Base-by-base conservation (phyloP, 495 filamentous ascomycete species). In the Xylaria intraflava region DNA sequence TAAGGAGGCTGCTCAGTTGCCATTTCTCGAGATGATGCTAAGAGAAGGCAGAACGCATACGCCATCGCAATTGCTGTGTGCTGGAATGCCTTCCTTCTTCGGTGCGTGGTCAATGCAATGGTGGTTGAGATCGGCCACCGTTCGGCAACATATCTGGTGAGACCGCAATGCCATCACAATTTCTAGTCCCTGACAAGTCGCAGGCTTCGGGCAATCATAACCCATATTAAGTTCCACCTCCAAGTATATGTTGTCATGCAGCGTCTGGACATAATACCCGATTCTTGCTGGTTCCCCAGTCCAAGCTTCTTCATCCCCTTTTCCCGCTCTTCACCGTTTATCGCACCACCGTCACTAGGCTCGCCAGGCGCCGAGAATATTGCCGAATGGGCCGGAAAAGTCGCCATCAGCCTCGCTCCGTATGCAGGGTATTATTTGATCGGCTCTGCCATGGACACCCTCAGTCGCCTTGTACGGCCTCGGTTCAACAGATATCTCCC, bases 301-400 rank as follows among this genome's bases (percentile, higher is more conserved):
- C 62, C 62, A 27, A 58, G 53, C 14, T 80, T 74, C 29, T 77
- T 80, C 47, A 62, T 80, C 31, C 77, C 76, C 0, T 80, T 79
- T 23, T 69, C 72, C 22, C 60, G 59, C 41, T 38, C 62, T 3
- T 81, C 78, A 2, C 77, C 74, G 2, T 69, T 82, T 33, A 47
- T 54, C 2, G 46, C 75, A 2, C 72, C 72, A 6, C 64, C 65
- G 0, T 51, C 67, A 3, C 65, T 65, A 1, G 55, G 58, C 26
- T 59, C 65, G 0, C 51, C 68, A 10, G 46, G 55, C 20, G 43
- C 54, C 5, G 22, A 46, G 10, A 59, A 53, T 42, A 19, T 71
- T 11, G 14, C 56, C 20, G 42, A 48, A 23, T 76, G 72, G 72
- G 27, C 62, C 10, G 62, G 64, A 14, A 49, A 60, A 16, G 23